These are phyloP conservation scores for Cucurbita maxima DNA, from an alignment of 306 rosid genomes.

Conservation along the genomic window DNA sequence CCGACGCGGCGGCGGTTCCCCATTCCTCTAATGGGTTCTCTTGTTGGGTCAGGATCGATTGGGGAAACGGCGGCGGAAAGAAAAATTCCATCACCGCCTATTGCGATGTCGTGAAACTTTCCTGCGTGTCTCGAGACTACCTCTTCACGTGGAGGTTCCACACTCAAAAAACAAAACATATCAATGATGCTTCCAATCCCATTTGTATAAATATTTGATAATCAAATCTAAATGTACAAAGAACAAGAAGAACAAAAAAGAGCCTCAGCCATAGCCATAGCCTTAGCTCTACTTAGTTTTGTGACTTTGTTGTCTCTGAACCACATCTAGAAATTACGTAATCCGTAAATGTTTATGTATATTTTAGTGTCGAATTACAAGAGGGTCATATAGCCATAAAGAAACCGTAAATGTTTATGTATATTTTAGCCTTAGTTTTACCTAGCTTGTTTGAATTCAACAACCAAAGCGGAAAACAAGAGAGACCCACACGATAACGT, in stretches of 20 bases:
- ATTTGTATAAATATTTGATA: conserved; percentile 17
- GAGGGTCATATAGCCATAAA: too few species aligned
- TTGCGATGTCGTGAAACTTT: conserved; percentile 52
- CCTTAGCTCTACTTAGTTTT: background rate
- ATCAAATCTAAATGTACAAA: background rate
- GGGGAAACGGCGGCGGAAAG: conserved; percentile 29
- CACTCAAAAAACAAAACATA: conserved; percentile 22
- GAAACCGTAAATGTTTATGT: background rate
- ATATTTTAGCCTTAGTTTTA: background rate
- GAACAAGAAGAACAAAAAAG: background rate
- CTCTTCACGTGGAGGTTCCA: conserved; percentile 83
- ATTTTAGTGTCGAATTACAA: background rate
- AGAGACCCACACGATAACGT: background rate
- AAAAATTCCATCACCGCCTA: conserved; percentile 37
- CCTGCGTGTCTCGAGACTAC: conserved; percentile 63
- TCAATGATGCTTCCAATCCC: conserved; percentile 21
- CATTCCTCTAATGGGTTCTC: conserved; percentile 54
- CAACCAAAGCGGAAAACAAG: background rate
- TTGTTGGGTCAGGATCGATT: conserved; percentile 89
- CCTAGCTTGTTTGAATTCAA: background rate
- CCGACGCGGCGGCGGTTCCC: conserved; percentile 28
- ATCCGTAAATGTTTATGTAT: background rate
- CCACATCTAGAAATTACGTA: background rate
- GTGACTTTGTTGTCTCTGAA: background rate
- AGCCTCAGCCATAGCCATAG: background rate